Evolutionary conservation across 2,329 filamentous ascomycete species (phyloP), one percentile per base, ranked within the genome.

Genomic region (Byssoonygena ceratinophila): DNA sequence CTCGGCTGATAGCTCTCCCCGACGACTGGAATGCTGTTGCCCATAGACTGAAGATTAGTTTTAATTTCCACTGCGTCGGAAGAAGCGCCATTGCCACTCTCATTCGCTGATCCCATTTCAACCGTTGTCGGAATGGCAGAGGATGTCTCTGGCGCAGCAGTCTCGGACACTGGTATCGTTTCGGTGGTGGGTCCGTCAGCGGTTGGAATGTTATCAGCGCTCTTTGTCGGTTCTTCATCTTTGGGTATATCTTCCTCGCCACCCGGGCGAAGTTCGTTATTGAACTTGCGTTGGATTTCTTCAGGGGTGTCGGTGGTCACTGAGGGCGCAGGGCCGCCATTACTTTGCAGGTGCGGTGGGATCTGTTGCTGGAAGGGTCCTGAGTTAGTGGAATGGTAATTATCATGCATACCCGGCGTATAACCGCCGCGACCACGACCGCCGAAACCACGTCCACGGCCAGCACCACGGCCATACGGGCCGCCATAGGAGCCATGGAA

Each of bases 401-500:
- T 66, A 63, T 63, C 63, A 54, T 69, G 66, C 59, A 65, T 66
- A 55, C 61, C 58, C 51, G 63, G 58, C 51, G 59, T 58, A 57
- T 61, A 66, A 59, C 60, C 66, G 58, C 65, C 66, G 57, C 67
- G 64, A 54, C 67, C 66, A 57, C 66, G 66, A 25, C 68, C 68
- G 53, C 63, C 59, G 55, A 76, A 77, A 52, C 80, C 80, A 62
- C 81, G 79, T 53, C 78, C 81, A 59, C 83, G 79, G 59, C 82
- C 81, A 59, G 80, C 77, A 59, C 84, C 83, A 63, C 83, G 77
- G 62, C 80, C 79, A 67, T 77, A 81, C 58, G 81, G 81, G 71
- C 81, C 81, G 75, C n/a, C n/a, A n/a, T 80, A 82, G 75, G 85
- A 88, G 75, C 88, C 84, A 71, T 85, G 74, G 66, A 74, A 77